Conservation (phyloP, 805 yeast species). For the Metschnikowia continentalis region DNA sequence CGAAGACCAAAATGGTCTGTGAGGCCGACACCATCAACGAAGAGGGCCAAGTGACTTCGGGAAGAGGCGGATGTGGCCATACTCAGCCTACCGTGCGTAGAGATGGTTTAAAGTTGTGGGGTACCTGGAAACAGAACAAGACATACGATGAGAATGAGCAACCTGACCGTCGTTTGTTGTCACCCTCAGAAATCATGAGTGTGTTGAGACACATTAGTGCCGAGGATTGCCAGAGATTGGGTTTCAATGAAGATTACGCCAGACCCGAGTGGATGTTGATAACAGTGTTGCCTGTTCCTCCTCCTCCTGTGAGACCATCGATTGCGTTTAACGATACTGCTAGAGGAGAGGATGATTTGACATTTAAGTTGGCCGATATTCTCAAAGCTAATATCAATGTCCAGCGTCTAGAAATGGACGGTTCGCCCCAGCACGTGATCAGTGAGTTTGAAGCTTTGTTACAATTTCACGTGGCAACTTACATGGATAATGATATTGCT, state of each 20-base stretch:
- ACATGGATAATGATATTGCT: conserved; percentile 99
- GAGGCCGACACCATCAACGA: conserved; percentile 79
- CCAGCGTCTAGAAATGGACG: conserved; percentile 96
- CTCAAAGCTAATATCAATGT: conserved; percentile 95
- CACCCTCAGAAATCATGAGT: conserved; percentile 84
- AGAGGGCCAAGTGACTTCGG: conserved; percentile 44
- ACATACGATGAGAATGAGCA: conserved; percentile 78
- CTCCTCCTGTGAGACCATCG: conserved; percentile 98
- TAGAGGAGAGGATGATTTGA: conserved; percentile 98
- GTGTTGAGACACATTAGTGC: conserved; percentile 88
- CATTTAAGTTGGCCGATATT: conserved; percentile 95
- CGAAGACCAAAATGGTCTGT: conserved; percentile 91
- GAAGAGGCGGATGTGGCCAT: conserved; percentile 98
- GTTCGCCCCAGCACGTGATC: conserved; percentile 97
- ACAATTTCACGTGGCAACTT: conserved; percentile 97
- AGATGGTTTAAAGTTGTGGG: conserved; percentile 94
- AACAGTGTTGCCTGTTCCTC: conserved; percentile 98
- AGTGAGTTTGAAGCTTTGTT: conserved; percentile 92
- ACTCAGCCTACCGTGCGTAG: conserved; percentile 92
- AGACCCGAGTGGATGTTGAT: conserved; percentile 98
- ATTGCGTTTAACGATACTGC: conserved; percentile 98
- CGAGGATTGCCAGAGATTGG: conserved; percentile 76
- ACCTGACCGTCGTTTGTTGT: conserved; percentile 85
- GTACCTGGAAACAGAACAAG: conserved; percentile 95
- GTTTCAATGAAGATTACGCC: conserved; percentile 92